Base-by-base conservation (phyloP, 1,139 yeast genomes). In the Eremothecium cymbalariae region DNA sequence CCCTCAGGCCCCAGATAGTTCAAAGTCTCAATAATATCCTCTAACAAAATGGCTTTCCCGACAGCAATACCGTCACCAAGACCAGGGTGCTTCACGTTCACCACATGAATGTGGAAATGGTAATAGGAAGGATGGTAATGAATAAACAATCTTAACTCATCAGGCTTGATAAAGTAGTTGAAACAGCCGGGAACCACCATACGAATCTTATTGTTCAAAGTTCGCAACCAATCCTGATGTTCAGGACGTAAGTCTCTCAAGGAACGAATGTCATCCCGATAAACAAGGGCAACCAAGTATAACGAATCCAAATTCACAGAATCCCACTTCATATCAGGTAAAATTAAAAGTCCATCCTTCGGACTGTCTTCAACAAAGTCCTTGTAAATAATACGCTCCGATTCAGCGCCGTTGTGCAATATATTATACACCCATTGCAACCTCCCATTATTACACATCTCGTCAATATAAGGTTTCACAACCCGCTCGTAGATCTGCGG, bases 111-210 rank as follows among this genome's bases (percentile, higher is more conserved):
- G 55, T 90, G 98, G 65, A 90, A 79, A 53, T 90, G 97, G 53
- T 90, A 90, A 56, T 90, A 90, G 0, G 95, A 83, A 0, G 99
- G 99, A 44, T 88, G 97, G 57, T 90, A 86, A 56, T 86, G 97
- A 34, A 86, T 68, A 53, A 80, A 88, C 1, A 85, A 57, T 42
- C 94, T 70, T 46, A 88, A 57, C 45, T 77, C 71, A 35, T 55
- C 58, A n/a, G 58, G 47, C 18, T 41, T 47, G 19, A 56, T 36
- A 6, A 53, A 46, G 36, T 47, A 51, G 38, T 66, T 65, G 53
- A 67, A 78, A 22, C 62, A 54, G 25, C 64, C 63, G 1, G 72
- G 57, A 1, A 84, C 70, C 4, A 71, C 69, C 1, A 52, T 45
- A 34, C 62, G 57, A 13, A 85, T 67, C 18, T 64, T 67, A 4